phyloP scores from a whole-genome alignment of 83 land plant genomes.

The Picea mariana region DNA sequence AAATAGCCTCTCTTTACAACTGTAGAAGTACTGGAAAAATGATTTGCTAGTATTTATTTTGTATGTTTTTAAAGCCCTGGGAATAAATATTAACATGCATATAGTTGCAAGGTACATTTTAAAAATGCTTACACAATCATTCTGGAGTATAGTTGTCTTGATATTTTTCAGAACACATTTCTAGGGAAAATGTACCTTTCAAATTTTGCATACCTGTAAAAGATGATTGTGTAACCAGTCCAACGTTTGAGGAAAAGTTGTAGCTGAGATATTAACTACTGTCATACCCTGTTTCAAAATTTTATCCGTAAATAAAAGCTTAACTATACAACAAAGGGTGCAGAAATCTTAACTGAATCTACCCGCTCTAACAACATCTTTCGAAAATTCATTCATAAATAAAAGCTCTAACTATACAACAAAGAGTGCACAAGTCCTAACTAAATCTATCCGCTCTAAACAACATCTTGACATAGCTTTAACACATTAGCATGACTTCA shows the following conservation, averaged over 20 bases:
- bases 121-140: background rate
- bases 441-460: background rate
- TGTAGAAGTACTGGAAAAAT: background rate
- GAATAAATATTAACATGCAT: background rate
- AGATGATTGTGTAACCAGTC: slow-evolving; percentile 92
- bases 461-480: too few relatives aligned
- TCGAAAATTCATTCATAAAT: background rate
- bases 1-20: background rate
- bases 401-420: background rate
- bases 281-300: slow-evolving; percentile 64
- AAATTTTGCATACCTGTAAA: slow-evolving; percentile 67
- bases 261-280: slow-evolving; percentile 89
- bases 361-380: background rate
- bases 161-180: background rate
- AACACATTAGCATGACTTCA: too few relatives aligned
- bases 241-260: slow-evolving; percentile 93
- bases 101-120: slow-evolving; percentile 2
- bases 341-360: background rate
- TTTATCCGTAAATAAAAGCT: slow-evolving; percentile 9
- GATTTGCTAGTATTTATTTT: background rate
- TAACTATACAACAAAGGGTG: background rate
- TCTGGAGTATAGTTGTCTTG: background rate
- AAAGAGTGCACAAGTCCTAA: background rate
- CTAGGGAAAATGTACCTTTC: background rate
- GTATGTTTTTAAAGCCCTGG: background rate